Conservation (phyloP, 2,329 filamentous ascomycete species). For the Zasmidium cellare region DNA sequence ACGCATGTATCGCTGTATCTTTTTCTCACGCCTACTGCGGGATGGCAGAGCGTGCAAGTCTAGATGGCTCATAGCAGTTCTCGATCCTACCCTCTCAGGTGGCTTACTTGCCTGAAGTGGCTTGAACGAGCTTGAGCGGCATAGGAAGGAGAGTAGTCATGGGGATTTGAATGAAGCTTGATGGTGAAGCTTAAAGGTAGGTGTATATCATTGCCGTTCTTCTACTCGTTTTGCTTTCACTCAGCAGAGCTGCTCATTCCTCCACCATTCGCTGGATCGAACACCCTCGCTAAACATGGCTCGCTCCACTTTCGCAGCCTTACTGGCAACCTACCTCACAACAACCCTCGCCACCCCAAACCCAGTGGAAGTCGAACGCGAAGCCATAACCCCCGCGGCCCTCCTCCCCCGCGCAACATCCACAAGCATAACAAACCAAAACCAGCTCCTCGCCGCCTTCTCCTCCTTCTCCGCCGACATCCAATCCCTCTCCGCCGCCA, state of each 20-base stretch:
- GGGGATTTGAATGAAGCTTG: neutral
- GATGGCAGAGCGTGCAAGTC: neutral
- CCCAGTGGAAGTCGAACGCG: slow-evolving; percentile 16
- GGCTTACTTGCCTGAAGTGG: neutral
- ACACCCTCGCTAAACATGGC: neutral
- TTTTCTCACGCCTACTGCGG: no score
- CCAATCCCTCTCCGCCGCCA: slow-evolving; percentile 14
- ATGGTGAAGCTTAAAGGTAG: neutral
- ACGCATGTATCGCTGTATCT: neutral
- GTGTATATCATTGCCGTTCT: neutral
- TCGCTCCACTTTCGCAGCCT: neutral
- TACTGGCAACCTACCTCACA: slow-evolving; percentile 7
- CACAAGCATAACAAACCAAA: slow-evolving; percentile 12
- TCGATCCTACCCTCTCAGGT: neutral
- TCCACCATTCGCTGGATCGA: neutral
- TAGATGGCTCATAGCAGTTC: neutral
- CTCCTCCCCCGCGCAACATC: neutral
- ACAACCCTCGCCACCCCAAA: slow-evolving; percentile 18
- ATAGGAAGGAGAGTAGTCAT: neutral
- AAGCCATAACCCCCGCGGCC: slow-evolving; percentile 8
- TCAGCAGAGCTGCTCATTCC: neutral
- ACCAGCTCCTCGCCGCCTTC: slow-evolving; percentile 18
- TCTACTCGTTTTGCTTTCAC: neutral
- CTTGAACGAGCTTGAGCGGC: neutral
- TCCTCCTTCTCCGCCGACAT: slow-evolving; percentile 15